phyloP scores from a whole-genome alignment of 306 rosid species.

The Ziziphus jujuba region DNA sequence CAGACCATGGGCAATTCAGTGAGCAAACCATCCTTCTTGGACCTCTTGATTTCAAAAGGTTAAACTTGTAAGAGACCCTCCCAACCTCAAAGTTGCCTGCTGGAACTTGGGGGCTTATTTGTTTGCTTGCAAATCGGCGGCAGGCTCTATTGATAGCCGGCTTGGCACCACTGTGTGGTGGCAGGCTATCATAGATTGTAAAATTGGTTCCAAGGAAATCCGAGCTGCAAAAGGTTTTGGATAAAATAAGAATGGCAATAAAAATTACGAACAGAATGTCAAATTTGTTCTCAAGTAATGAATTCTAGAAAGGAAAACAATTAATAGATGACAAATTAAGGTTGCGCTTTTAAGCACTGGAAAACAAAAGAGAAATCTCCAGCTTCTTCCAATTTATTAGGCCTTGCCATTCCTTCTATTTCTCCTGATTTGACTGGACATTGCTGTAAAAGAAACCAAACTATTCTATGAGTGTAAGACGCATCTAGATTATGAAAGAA shows the following conservation, averaged over 20 bases:
- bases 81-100: constrained; percentile 94
- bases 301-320: neutral
- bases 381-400: too few relatives aligned
- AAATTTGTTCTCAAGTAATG: constrained; percentile 4
- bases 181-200: constrained; percentile 86
- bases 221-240: constrained; percentile 61
- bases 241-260: constrained; percentile 6
- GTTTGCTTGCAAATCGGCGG: constrained; percentile 95
- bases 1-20: constrained; percentile 50
- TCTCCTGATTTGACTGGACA: neutral
- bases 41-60: constrained; percentile 95
- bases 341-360: too few relatives aligned
- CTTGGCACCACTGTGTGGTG: constrained; percentile 91
- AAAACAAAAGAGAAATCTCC: too few relatives aligned
- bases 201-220: constrained; percentile 97
- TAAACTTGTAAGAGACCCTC: constrained; percentile 86
- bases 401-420: too few relatives aligned
- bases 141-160: constrained; percentile 68
- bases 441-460: neutral
- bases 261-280: constrained; percentile 5
- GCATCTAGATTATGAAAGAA: neutral
- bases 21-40: constrained; percentile 95
- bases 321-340: neutral
- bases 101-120: constrained; percentile 96
- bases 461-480: neutral